phyloP scores from a whole-genome alignment of 2,329 filamentous ascomycete species.

The Cryphonectria nitschkei region DNA sequence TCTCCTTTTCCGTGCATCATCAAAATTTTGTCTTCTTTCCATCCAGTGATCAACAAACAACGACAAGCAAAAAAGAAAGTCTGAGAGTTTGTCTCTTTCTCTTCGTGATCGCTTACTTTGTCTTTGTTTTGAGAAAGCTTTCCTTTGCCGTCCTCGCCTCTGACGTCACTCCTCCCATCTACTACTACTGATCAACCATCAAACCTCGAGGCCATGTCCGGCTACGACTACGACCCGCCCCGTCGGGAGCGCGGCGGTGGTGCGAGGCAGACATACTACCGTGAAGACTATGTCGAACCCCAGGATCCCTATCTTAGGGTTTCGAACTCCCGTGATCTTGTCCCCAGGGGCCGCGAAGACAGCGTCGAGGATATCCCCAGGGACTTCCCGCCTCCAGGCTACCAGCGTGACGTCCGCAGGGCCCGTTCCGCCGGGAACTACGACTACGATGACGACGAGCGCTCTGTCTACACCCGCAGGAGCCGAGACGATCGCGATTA shows the following conservation, averaged over 20 bases:
- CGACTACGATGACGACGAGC: constrained; percentile 60
- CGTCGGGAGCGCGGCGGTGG: constrained; percentile 49
- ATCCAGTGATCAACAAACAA: background rate
- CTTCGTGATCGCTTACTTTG: background rate
- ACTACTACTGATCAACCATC: constrained; percentile 1
- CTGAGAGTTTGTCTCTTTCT: background rate
- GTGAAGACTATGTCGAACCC: constrained; percentile 58
- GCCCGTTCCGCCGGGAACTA: constrained; percentile 68
- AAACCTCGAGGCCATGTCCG: constrained; percentile 41
- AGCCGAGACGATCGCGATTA: constrained; percentile 34
- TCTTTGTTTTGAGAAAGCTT: constrained; percentile 5
- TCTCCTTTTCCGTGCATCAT: background rate
- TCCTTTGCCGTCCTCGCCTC: constrained; percentile 13
- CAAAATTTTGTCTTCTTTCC: background rate
- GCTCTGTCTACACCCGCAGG: constrained; percentile 41
- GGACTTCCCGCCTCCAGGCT: constrained; percentile 77
- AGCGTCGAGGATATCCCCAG: constrained; percentile 82
- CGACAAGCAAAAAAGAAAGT: background rate
- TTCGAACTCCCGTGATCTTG: constrained; percentile 54
- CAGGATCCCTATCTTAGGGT: constrained; percentile 53
- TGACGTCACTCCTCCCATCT: constrained; percentile 24
- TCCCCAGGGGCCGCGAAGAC: constrained; percentile 68
- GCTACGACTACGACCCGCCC: constrained; percentile 59
- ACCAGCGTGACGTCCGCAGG: constrained; percentile 55
- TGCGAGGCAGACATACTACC: constrained; percentile 49